A percentile compares a stretch with the other conserved stretches of the same genome.
These are phyloP conservation scores for Castanea sativa DNA, from an alignment of 306 rosid genomes.

Conservation along the genomic window DNA sequence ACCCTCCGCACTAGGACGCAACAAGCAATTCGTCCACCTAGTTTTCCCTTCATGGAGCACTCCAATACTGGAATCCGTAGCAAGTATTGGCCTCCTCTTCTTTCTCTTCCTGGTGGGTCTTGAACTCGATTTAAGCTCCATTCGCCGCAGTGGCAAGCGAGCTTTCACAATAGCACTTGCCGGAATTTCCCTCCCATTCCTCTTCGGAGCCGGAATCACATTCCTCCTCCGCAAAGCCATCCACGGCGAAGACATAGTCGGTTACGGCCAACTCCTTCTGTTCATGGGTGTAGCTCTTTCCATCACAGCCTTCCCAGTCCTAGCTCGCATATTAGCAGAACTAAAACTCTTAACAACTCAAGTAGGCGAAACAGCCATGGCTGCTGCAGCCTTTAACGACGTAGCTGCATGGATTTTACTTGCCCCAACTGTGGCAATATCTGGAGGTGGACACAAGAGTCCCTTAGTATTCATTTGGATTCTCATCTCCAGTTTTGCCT, in stretches of 20 bases:
- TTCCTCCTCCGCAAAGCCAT: conserved; percentile 55
- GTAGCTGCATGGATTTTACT: conserved; percentile 83
- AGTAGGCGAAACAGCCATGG: conserved; percentile 81
- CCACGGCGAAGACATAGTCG: conserved; percentile 53
- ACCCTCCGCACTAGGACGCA: conserved; percentile 73
- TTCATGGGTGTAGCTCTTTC: conserved; percentile 87
- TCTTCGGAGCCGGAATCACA: conserved; percentile 65
- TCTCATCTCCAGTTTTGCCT: conserved; percentile 50
- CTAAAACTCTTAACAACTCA: conserved; percentile 71
- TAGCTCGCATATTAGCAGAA: conserved; percentile 85
- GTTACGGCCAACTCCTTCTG: conserved; percentile 57
- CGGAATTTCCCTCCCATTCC: conserved; percentile 68
- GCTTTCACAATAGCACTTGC: conserved; percentile 65
- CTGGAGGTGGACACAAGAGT: conserved; percentile 44
- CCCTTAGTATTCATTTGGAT: conserved; percentile 68
- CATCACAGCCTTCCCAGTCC: conserved; percentile 86
- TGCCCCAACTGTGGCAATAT: conserved; percentile 65
- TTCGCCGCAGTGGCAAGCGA: conserved; percentile 56
- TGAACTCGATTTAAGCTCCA: conserved; percentile 64
- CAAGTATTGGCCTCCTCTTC: conserved; percentile 73
- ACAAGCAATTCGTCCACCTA: conserved; percentile 36
- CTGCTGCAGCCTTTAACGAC: conserved; percentile 87
- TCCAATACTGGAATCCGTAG: conserved; percentile 69
- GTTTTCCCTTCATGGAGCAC: conserved; percentile 71
- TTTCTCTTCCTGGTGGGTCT: conserved; percentile 73